Evolutionary conservation across 2,329 filamentous ascomycete species (phyloP).

Genomic region (Sporothrix curviconia): DNA sequence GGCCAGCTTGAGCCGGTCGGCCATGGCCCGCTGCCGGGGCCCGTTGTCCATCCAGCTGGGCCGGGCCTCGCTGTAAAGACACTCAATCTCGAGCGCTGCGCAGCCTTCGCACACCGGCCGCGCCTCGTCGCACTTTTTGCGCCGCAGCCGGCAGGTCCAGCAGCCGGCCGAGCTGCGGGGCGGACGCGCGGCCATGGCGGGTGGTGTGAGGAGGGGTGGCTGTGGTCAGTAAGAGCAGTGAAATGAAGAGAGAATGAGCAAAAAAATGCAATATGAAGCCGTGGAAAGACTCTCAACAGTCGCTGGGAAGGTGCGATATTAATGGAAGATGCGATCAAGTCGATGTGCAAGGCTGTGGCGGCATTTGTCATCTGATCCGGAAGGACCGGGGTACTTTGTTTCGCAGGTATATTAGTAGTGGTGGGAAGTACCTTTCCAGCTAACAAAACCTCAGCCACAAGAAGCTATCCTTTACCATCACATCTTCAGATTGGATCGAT

Average conservation of each 20-base stretch:
- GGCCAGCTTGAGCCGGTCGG: conserved; percentile 48
- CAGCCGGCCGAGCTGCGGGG: conserved; percentile 42
- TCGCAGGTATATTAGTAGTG: too few relatives aligned
- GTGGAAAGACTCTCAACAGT: too few relatives aligned
- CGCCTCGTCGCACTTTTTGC: conserved; percentile 55
- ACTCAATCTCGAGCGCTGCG: conserved; percentile 48
- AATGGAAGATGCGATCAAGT: too few relatives aligned
- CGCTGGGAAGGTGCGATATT: too few relatives aligned
- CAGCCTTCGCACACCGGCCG: conserved; percentile 47
- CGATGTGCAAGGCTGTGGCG: too few relatives aligned
- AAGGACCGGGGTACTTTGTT: too few relatives aligned
- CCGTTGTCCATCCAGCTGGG: conserved; percentile 54
- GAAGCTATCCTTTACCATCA: too few relatives aligned
- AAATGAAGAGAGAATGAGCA: not conserved
- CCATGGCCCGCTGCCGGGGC: conserved; percentile 42
- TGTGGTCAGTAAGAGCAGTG: not conserved
- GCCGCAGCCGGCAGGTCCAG: conserved; percentile 55
- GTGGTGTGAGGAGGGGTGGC: not conserved
- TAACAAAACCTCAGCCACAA: too few relatives aligned
- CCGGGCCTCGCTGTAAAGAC: conserved; percentile 45
- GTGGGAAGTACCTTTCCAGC: too few relatives aligned
- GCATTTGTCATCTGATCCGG: too few relatives aligned
- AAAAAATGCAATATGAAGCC: too few relatives aligned
- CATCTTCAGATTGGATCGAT: too few relatives aligned
- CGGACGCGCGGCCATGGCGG: not conserved